Evolutionary conservation across 805 yeast genomes (phyloP).

Genomic region (Maudiozyma barnettii): DNA sequence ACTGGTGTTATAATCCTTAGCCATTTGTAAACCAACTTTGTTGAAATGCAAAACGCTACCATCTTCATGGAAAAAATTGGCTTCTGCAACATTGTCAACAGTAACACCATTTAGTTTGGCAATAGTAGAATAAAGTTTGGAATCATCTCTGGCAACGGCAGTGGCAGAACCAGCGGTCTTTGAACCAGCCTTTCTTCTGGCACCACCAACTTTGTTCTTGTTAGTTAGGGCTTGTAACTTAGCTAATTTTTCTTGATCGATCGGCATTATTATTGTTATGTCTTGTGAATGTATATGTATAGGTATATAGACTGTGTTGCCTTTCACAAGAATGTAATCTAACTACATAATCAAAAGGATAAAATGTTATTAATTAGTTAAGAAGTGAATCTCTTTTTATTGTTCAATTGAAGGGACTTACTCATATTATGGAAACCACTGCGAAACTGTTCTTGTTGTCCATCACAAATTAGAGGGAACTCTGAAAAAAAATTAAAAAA

Average conservation of each 20-base stretch:
- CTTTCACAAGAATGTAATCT: no score
- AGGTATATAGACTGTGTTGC: no score
- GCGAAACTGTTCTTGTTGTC: no score
- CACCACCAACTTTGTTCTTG: slow-evolving; percentile 72
- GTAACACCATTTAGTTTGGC: slow-evolving; percentile 84
- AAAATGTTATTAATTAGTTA: no score
- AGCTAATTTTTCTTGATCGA: slow-evolving; percentile 90
- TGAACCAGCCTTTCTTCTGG: slow-evolving; percentile 91
- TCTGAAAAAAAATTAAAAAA: background rate
- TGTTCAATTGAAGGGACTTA: no score
- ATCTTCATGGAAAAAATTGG: slow-evolving; percentile 94
- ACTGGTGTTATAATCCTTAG: slow-evolving; percentile 82
- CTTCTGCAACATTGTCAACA: slow-evolving; percentile 87
- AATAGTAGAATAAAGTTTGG: slow-evolving; percentile 81
- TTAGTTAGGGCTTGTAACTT: slow-evolving; percentile 73
- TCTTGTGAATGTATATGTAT: background rate
- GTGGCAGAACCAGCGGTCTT: slow-evolving; percentile 32
- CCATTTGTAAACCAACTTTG: slow-evolving; percentile 93
- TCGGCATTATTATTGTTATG: slow-evolving; percentile 50
- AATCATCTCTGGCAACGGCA: slow-evolving; percentile 71
- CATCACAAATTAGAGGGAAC: background rate
- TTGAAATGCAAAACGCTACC: slow-evolving; percentile 93
- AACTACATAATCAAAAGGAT: no score
- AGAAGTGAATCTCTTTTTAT: no score
- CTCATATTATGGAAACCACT: no score